Evolutionary conservation across 179 eudicot genomes (phyloP), one percentile per base, ranked within the genome.

Genomic region (Camellia oleifera): DNA sequence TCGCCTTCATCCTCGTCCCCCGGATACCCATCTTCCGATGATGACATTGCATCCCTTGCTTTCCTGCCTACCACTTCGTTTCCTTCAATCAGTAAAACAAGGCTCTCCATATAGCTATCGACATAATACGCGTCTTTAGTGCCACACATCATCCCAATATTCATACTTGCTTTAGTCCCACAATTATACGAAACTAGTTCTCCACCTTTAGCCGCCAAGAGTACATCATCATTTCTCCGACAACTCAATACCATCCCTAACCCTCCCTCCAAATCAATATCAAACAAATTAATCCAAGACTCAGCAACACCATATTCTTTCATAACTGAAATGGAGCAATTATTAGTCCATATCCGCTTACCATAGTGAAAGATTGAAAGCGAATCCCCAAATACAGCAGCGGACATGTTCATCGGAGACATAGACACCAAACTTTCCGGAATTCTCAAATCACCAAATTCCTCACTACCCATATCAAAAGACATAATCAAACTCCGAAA

Each of bases 241-340:
- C 42, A 13, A 4, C 73, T 26, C 73, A 69, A 69, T 18, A 69
- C 73, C 73, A 69, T 69, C 26, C 53, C 73, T 53, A 69, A 69
- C 15, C n/a, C 73, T 7, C 9, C n/a, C 12, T 40, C 52, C 17
- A 69, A 44, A 0, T 42, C 8, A 69, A 69, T 69, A 3, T 9
- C 45, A 14, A 42, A 69, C 17, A 10, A 3, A 13, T 69, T 11
- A 10, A 20, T 18, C 73, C 73, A 44, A 42, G 46, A 6, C 17
- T 53, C 52, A 17, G 42, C 32, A 26, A 26, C 32, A 26, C 32
- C 32, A 26, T 26, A 26, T 26, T 26, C 32, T 26, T 26, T 26
- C 73, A 69, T 42, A 50, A 69, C 73, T 54, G 54, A 69, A 69
- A 69, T 14, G 53, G 53, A 5, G 17, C 50, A 42, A 11, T 18